Conservation (phyloP, 1,284 basidiomycete genomes). For the Somion occarium region DNA sequence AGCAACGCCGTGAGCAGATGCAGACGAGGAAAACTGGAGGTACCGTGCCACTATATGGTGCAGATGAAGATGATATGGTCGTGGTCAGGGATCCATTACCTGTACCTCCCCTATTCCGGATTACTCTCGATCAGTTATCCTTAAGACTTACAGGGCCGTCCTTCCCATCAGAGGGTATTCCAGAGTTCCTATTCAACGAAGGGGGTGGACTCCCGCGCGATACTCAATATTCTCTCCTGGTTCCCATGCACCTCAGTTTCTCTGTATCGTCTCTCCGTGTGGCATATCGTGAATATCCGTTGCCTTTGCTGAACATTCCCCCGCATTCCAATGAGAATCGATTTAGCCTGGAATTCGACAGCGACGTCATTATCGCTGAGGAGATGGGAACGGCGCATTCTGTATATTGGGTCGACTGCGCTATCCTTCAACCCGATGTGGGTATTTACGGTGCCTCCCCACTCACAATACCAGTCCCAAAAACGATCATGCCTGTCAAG, state of each 20-base stretch:
- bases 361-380: conserved; percentile 86
- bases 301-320: conserved; percentile 65
- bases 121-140: conserved; percentile 55
- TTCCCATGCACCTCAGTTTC: conserved; percentile 82
- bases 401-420: conserved; percentile 69
- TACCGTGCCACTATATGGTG: conserved; percentile 9
- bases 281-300: conserved; percentile 78
- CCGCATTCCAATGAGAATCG: conserved; percentile 32
- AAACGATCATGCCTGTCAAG: conserved; percentile 95
- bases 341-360: conserved; percentile 64
- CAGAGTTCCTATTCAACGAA: conserved; percentile 69
- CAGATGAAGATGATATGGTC: conserved; percentile 26
- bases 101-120: conserved; percentile 76
- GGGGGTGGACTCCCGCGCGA: conserved; percentile 70
- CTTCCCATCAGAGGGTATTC: conserved; percentile 52
- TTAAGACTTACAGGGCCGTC: conserved; percentile 61
- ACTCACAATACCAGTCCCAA: conserved; percentile 73
- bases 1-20: conserved; percentile 16
- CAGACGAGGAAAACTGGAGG: conserved; percentile 13
- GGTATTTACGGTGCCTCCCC: conserved; percentile 49
- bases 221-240: conserved; percentile 74
- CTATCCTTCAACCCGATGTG: conserved; percentile 51
- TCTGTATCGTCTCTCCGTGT: conserved; percentile 60
- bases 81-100: conserved; percentile 32
- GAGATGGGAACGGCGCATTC: conserved; percentile 76